Base-by-base conservation (phyloP, 139 green algal genomes). In the Asterochloris erici region DNA sequence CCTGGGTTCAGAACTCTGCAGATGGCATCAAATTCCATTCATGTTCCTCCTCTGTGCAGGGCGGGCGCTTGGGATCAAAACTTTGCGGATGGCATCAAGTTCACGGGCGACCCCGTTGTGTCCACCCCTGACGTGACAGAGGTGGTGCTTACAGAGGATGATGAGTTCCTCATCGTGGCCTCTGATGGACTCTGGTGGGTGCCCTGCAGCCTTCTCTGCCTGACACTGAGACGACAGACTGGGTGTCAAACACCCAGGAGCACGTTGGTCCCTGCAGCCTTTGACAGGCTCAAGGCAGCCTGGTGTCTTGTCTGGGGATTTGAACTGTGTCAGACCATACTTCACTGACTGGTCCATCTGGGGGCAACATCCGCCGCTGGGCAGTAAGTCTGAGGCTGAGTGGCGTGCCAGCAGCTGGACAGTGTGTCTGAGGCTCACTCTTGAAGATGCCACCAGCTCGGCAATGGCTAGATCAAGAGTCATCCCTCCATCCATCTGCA, bases 161-260 rank as follows among this genome's bases (percentile, higher is more conserved):
- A 93, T 82, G 93, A 96, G 84, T 96, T 96, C 76, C 27, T 96
- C 62, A 81, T 96, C 14, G 74, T 97, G 16, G 93, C 90, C 15
- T 90, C 85, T 68, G 93, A 96, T 79, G 93, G 93, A 23, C 83
- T 96, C 24, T 94, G 90, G 90, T 86, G 68, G 76, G 80, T n/a
- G 12, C 24, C 29, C 6, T 54, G 38, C 38, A 10, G 38, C 24
- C 12, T 66, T 12, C 60, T 61, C 12, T 71, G 79, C 16, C 12
- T 47, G 12, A 12, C 69, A 68, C n/a, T n/a, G 0, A 27, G n/a
- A 10, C 27, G 61, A 16, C 28, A 78, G 10, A 0, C 26, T 24
- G 14, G 14, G 10, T 78, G 13, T 54, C 28, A 54, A 29, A 68
- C 0, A 12, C 69, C 12, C 12, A 68, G 28, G 28, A 21, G 69